These are phyloP conservation scores for Botryosphaeria agaves DNA, from an alignment of 2,329 filamentous ascomycete species.

Conservation along the genomic window DNA sequence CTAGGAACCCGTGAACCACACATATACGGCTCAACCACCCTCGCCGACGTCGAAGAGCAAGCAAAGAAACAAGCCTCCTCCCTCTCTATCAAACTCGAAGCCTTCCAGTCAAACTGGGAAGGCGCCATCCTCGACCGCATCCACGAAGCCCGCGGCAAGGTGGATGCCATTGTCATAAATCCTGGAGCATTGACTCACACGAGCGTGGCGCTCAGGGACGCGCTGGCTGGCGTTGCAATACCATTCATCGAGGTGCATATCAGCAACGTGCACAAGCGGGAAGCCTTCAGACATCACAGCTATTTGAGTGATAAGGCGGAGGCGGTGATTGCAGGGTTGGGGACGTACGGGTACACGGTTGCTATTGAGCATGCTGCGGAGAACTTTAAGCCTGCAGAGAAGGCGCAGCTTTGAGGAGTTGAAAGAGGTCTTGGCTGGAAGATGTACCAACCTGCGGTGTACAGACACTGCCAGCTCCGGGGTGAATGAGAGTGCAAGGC, in stretches of 20 bases:
- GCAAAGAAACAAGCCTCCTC: slow-evolving; percentile 31
- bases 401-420: slow-evolving; percentile 13
- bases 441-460: too few species aligned
- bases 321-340: slow-evolving; percentile 53
- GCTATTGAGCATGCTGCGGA: slow-evolving; percentile 25
- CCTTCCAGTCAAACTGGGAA: slow-evolving; percentile 66
- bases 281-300: slow-evolving; percentile 50
- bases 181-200: slow-evolving; percentile 62
- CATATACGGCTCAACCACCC: slow-evolving; percentile 54
- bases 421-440: too few species aligned
- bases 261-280: slow-evolving; percentile 55
- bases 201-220: slow-evolving; percentile 59
- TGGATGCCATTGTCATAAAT: slow-evolving; percentile 59
- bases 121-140: slow-evolving; percentile 58
- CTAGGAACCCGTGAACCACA: slow-evolving; percentile 57
- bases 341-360: slow-evolving; percentile 27
- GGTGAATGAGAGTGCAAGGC: too few species aligned
- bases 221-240: slow-evolving; percentile 47
- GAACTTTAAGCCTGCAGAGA: slow-evolving; percentile 8
- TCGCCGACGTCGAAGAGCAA: slow-evolving; percentile 39
- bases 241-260: slow-evolving; percentile 69
- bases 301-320: slow-evolving; percentile 61
- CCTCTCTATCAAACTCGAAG: slow-evolving; percentile 33
- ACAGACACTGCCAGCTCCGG: too few species aligned
- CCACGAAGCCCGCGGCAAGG: slow-evolving; percentile 41